These are phyloP conservation scores for Croton setiger DNA, from an alignment of 441 rosid genomes.

Conservation along the genomic window DNA sequence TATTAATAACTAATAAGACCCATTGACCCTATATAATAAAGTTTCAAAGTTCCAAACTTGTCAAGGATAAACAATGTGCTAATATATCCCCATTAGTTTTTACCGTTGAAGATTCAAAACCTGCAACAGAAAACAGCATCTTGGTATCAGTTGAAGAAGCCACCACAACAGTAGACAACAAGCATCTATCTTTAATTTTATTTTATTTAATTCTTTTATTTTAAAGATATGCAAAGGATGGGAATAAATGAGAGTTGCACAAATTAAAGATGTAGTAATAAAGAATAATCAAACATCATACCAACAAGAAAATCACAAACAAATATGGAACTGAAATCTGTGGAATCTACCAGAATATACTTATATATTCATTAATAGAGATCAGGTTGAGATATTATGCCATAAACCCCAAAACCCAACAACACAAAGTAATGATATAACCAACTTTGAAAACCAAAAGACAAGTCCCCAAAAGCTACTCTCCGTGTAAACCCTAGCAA, in stretches of 20 bases:
- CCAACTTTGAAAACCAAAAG: constrained; percentile 28
- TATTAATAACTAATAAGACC: constrained; percentile 33
- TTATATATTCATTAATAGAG: constrained; percentile 24
- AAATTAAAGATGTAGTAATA: constrained; percentile 19
- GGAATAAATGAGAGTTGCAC: constrained; percentile 30
- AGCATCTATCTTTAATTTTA: constrained; percentile 52
- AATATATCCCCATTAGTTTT: constrained; percentile 20
- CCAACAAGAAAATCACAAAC: constrained; percentile 40
- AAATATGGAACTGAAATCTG: constrained; percentile 44
- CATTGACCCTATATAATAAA: constrained; percentile 29
- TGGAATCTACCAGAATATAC: constrained; percentile 40
- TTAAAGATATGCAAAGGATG: constrained; percentile 13
- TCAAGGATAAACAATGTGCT: constrained; percentile 27
- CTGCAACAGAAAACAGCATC: constrained; percentile 91
- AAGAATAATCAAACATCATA: constrained; percentile 43
- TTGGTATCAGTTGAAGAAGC: constrained; percentile 65
- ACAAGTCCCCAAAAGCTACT: constrained; percentile 48
- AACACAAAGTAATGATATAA: constrained; percentile 20
- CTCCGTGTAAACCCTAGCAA: constrained; percentile 46
- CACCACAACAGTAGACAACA: constrained; percentile 72
- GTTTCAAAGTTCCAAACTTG: constrained; percentile 63
- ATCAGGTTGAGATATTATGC: constrained; percentile 12
- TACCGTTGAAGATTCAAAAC: constrained; percentile 56
- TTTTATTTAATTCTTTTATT: background rate
- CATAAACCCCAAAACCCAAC: constrained; percentile 30